phyloP scores from a whole-genome alignment of 257 asterid species.

The Coffea eugenioides region DNA sequence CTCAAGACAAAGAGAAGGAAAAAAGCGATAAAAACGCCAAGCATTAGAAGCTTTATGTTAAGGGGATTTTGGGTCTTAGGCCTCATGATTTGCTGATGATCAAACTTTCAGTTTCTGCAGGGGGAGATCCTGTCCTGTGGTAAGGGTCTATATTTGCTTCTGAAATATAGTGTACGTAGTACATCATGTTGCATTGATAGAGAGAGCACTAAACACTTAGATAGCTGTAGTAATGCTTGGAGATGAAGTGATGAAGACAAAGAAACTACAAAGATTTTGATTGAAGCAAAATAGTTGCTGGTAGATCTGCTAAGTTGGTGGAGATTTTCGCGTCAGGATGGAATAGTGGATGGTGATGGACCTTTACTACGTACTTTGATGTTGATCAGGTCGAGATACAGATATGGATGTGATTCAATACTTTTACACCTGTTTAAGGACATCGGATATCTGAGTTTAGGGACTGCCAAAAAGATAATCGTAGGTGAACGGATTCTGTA shows the following conservation, averaged over 20 bases:
- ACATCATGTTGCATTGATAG: conserved; percentile 8
- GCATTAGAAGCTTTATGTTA: conserved; percentile 43
- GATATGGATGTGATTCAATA: not conserved
- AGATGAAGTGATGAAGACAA: conserved; percentile 44
- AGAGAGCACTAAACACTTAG: conserved; percentile 2
- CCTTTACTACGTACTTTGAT: not conserved
- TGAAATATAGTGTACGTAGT: conserved; percentile 14
- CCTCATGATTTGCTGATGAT: conserved; percentile 43
- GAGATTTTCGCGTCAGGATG: conserved; percentile 13
- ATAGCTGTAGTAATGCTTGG: conserved; percentile 17
- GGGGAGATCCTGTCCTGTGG: not conserved
- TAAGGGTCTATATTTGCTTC: not conserved
- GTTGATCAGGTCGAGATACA: not conserved
- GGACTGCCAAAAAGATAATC: too few relatives aligned
- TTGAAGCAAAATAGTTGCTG: conserved; percentile 71
- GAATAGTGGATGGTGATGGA: conserved; percentile 14
- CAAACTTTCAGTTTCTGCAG: not conserved
- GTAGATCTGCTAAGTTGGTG: conserved; percentile 55
- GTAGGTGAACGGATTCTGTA: too few relatives aligned
- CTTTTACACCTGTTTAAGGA: not conserved
- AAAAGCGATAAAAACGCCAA: conserved; percentile 23
- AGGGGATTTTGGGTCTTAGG: conserved; percentile 44
- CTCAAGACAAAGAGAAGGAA: conserved; percentile 43
- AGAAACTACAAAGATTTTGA: conserved; percentile 43
- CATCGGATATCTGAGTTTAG: not conserved